Percentiles rank a stretch among this genome's conserved stretches.
phyloP scores from a whole-genome alignment of 2,329 filamentous ascomycete genomes.

The Helminthosporium solani region DNA sequence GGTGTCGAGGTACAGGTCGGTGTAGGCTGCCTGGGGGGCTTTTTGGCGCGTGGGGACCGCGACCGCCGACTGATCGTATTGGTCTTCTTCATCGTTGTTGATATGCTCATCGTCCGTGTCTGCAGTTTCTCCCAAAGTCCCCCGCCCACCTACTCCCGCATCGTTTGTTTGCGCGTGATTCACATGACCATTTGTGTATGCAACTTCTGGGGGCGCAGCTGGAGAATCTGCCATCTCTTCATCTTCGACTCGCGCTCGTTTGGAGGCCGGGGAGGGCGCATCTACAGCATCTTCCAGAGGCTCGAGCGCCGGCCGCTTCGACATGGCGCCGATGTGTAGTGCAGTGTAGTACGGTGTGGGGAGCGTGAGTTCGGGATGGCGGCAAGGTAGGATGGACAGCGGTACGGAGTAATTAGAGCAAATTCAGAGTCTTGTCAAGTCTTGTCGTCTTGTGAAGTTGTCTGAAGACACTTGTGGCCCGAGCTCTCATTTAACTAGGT shows the following conservation, averaged over 20 bases:
- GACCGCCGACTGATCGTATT: slow-evolving; percentile 43
- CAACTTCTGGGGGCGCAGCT: slow-evolving; percentile 21
- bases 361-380: too few species aligned
- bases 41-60: slow-evolving; percentile 64
- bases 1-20: slow-evolving; percentile 95
- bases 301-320: slow-evolving; percentile 50
- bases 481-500: slow-evolving; percentile 19
- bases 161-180: slow-evolving; percentile 36
- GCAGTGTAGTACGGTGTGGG: too few species aligned
- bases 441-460: too few species aligned
- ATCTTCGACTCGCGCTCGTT: slow-evolving; percentile 50
- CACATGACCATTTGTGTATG: slow-evolving; percentile 28
- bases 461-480: slow-evolving; percentile 11
- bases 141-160: slow-evolving; percentile 35
- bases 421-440: too few species aligned
- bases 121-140: too few species aligned
- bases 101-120: slow-evolving; percentile 19
- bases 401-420: too few species aligned
- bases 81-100: slow-evolving; percentile 31
- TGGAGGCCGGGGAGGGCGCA: slow-evolving; percentile 50
- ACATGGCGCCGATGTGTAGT: too few species aligned
- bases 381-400: too few species aligned
- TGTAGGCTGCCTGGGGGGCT: slow-evolving; percentile 83
- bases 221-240: slow-evolving; percentile 40
- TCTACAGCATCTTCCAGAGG: slow-evolving; percentile 45